phyloP scores from a whole-genome alignment of 2,329 filamentous ascomycete species.

The Metarhizium rileyi region DNA sequence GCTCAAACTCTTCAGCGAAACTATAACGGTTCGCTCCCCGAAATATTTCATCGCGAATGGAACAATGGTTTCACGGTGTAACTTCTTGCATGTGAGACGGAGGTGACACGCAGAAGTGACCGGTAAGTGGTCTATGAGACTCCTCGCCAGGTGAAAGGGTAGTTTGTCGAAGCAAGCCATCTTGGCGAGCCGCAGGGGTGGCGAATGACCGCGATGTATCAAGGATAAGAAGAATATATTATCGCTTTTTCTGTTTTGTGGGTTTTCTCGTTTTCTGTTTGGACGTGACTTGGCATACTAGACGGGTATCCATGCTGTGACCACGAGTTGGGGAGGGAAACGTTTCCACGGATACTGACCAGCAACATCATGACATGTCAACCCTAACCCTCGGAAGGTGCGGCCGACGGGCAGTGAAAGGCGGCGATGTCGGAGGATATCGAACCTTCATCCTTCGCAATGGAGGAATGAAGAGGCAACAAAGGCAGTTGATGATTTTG shows the following conservation, averaged over 20 bases:
- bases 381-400: neutral
- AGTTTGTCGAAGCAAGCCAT: neutral
- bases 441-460: too few species aligned
- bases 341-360: neutral
- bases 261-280: too few species aligned
- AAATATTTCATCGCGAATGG: neutral
- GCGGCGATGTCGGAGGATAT: neutral
- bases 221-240: neutral
- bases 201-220: neutral
- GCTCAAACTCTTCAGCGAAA: neutral
- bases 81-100: neutral
- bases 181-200: neutral
- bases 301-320: neutral
- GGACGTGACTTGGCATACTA: too few species aligned
- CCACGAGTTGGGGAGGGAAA: neutral
- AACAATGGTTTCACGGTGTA: neutral
- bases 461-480: neutral
- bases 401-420: neutral
- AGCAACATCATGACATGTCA: neutral
- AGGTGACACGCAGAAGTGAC: neutral
- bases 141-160: too few species aligned
- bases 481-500: too few species aligned
- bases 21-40: neutral
- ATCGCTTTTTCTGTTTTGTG: too few species aligned
- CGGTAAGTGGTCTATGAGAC: neutral